Evolutionary conservation across 495 filamentous ascomycete species (phyloP).

Genomic region (Penicillium dipodomyicola): DNA sequence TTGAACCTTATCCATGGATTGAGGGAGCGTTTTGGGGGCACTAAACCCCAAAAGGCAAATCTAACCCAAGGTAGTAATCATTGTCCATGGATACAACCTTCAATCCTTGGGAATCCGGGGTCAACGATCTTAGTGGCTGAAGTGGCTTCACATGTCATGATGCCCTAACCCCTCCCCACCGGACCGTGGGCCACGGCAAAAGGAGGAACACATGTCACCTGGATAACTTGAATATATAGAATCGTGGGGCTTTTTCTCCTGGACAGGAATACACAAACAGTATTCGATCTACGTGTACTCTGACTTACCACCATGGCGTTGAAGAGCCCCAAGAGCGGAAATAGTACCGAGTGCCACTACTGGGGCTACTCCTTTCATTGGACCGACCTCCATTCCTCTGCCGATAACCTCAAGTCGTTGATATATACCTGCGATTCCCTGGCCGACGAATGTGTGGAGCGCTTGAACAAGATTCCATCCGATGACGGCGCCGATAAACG

Average conservation of each 20-base stretch:
- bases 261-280: neutral
- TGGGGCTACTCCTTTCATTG: conserved; percentile 73
- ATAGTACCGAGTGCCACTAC: conserved; percentile 33
- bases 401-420: conserved; percentile 58
- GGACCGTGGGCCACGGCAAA: conserved; percentile 31
- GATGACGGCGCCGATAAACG: conserved; percentile 18
- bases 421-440: conserved; percentile 66
- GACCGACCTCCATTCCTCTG: conserved; percentile 62
- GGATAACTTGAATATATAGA: neutral
- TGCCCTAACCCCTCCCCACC: conserved; percentile 11
- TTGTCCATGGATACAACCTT: too few species aligned
- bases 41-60: too few species aligned
- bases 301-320: conserved; percentile 13
- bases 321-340: conserved; percentile 17
- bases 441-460: conserved; percentile 61
- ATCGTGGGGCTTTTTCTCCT: neutral
- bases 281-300: neutral
- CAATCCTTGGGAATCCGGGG: neutral
- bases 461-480: conserved; percentile 54
- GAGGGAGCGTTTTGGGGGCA: too few species aligned
- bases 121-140: conserved; percentile 5
- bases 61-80: too few species aligned
- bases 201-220: neutral
- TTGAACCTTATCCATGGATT: too few species aligned
- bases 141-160: conserved; percentile 19